Conservation (phyloP, 495 filamentous ascomycete genomes). For the Bryoglossum gracile region DNA sequence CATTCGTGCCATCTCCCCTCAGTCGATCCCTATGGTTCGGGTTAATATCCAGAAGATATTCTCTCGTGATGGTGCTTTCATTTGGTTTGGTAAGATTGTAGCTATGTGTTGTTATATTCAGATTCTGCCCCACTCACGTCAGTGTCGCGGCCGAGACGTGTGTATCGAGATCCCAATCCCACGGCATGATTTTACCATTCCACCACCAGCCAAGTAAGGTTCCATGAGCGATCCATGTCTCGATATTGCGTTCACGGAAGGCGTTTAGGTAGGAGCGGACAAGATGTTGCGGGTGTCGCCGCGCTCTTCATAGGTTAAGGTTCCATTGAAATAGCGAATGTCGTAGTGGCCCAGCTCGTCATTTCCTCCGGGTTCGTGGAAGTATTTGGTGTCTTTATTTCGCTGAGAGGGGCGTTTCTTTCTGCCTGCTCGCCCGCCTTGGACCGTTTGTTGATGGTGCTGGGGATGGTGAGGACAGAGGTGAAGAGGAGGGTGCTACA, state of each 20-base stretch:
- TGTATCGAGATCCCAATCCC: slow-evolving; percentile 85
- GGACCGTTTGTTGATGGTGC: not conserved
- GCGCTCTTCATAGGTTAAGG: slow-evolving; percentile 56
- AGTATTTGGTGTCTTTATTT: slow-evolving; percentile 20
- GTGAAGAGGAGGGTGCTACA: slow-evolving; percentile 9
- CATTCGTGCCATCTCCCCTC: slow-evolving; percentile 61
- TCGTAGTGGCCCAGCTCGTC: slow-evolving; percentile 65
- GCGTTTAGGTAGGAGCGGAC: slow-evolving; percentile 66
- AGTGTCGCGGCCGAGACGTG: slow-evolving; percentile 64
- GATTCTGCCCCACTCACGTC: slow-evolving; percentile 49
- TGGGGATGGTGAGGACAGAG: slow-evolving; percentile 2
- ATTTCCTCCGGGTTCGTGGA: slow-evolving; percentile 48
- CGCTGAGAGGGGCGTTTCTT: not conserved
- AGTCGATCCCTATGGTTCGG: slow-evolving; percentile 53
- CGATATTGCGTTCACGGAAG: slow-evolving; percentile 53
- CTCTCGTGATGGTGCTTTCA: slow-evolving; percentile 34
- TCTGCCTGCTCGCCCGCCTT: not conserved
- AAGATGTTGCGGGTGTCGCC: slow-evolving; percentile 56
- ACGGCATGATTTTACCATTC: slow-evolving; percentile 77
- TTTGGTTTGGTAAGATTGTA: slow-evolving; percentile 35
- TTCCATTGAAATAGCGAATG: slow-evolving; percentile 53
- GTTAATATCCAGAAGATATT: slow-evolving; percentile 75
- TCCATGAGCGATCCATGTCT: slow-evolving; percentile 86
- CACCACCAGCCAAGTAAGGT: slow-evolving; percentile 89
- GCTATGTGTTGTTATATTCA: slow-evolving; percentile 57